Conservation (phyloP, 139 green algal species). For the Picochlorum sp. region DNA sequence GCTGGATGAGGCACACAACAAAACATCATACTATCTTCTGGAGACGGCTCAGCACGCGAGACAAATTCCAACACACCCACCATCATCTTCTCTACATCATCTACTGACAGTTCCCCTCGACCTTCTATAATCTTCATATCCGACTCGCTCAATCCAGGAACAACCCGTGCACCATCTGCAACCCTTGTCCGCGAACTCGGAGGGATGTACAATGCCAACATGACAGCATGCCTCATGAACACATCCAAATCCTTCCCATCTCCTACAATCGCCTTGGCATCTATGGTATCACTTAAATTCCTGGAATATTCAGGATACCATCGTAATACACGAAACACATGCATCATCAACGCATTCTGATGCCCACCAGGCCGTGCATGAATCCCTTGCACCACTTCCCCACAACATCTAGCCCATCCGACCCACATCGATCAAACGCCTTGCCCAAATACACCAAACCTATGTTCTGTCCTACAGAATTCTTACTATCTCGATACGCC, state of each 20-base stretch:
- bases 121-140: slow-evolving; percentile 39
- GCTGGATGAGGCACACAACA: slow-evolving; percentile 54
- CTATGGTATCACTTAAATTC: not conserved
- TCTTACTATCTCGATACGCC: slow-evolving; percentile 26
- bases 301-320: not conserved
- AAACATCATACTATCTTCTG: slow-evolving; percentile 42
- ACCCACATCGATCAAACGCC: slow-evolving; percentile 40
- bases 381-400: slow-evolving; percentile 38
- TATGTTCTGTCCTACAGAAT: slow-evolving; percentile 63
- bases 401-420: slow-evolving; percentile 29
- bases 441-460: slow-evolving; percentile 76
- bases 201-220: slow-evolving; percentile 65
- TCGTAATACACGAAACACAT: not conserved
- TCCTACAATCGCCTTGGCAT: not conserved
- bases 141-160: slow-evolving; percentile 33
- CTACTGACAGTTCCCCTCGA: not conserved
- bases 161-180: not conserved
- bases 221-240: slow-evolving; percentile 52
- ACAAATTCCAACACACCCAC: slow-evolving; percentile 70
- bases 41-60: slow-evolving; percentile 26
- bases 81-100: slow-evolving; percentile 35
- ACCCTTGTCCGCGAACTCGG: not conserved
- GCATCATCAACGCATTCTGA: slow-evolving; percentile 44
- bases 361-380: slow-evolving; percentile 34
- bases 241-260: slow-evolving; percentile 23